A percentile compares a stretch with the other conserved stretches of the same genome.
Conservation (phyloP, 2,329 filamentous ascomycete genomes). For the Aspergillus fumigatus region DNA sequence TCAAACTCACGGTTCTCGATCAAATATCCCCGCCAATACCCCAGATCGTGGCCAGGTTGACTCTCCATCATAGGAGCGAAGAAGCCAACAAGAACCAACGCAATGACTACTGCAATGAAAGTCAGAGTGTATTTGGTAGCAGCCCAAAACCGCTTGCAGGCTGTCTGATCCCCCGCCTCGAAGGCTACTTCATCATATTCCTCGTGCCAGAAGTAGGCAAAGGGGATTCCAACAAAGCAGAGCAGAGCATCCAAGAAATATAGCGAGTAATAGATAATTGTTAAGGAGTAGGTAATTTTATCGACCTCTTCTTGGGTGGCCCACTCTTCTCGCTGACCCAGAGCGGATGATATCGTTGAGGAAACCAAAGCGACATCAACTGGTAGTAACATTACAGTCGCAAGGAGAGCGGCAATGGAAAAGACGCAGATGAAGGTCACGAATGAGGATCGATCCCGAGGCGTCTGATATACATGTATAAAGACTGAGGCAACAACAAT, state of each 20-base stretch:
- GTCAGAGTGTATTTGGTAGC: slow-evolving; percentile 86
- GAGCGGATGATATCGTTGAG: slow-evolving; percentile 69
- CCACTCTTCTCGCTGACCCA: slow-evolving; percentile 90
- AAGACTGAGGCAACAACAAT: slow-evolving; percentile 76
- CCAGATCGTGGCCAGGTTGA: slow-evolving; percentile 65
- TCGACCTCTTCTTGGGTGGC: slow-evolving; percentile 77
- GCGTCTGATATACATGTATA: slow-evolving; percentile 86
- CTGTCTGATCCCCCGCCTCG: slow-evolving; percentile 70
- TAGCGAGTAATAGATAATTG: slow-evolving; percentile 85
- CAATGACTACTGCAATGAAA: slow-evolving; percentile 69
- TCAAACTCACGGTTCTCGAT: slow-evolving; percentile 65
- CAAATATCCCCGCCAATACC: slow-evolving; percentile 84
- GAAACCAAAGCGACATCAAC: slow-evolving; percentile 95
- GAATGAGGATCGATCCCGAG: slow-evolving; percentile 74
- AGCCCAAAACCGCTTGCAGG: slow-evolving; percentile 68
- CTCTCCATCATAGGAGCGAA: slow-evolving; percentile 79
- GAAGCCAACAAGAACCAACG: slow-evolving; percentile 88
- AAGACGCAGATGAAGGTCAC: slow-evolving; percentile 83
- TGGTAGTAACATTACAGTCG: slow-evolving; percentile 85
- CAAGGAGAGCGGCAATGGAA: slow-evolving; percentile 80
- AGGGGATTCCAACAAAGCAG: slow-evolving; percentile 85
- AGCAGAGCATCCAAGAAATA: slow-evolving; percentile 89
- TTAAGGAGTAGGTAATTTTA: slow-evolving; percentile 72
- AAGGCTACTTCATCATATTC: slow-evolving; percentile 90
- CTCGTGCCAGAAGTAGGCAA: slow-evolving; percentile 97